Conservation (phyloP, 148 eudicot genomes). For the Mesembryanthemum crystallinum region DNA sequence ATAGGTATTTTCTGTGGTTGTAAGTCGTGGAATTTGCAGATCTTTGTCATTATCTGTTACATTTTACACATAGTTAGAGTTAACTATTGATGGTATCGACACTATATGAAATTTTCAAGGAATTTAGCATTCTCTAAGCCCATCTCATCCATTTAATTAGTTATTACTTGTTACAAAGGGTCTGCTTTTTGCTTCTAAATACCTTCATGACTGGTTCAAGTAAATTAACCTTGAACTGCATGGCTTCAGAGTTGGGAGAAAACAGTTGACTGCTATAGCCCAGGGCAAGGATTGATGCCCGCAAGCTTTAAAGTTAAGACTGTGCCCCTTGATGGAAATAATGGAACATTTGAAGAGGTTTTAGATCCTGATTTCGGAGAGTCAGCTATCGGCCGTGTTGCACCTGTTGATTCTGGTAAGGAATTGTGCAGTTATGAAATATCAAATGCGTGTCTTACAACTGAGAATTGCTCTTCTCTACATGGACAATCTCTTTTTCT, state of each 20-base stretch:
- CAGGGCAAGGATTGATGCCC: constrained; percentile 56
- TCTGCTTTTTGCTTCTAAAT: neutral
- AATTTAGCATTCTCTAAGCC: neutral
- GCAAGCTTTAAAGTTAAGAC: constrained; percentile 51
- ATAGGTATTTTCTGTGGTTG: neutral
- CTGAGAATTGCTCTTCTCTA: neutral
- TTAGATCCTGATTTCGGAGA: constrained; percentile 53
- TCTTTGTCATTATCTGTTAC: neutral
- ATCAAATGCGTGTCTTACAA: neutral
- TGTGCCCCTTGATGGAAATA: constrained; percentile 40
- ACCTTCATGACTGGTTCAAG: neutral
- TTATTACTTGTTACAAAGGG: neutral
- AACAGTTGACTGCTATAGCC: constrained; percentile 75
- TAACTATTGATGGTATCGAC: neutral
- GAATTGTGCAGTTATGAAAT: neutral
- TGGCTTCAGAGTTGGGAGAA: constrained; percentile 86
- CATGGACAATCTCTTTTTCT: neutral
- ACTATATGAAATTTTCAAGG: too few relatives aligned
- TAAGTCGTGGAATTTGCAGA: neutral
- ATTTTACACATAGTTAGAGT: neutral
- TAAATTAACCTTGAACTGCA: neutral
- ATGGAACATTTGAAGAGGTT: constrained; percentile 41
- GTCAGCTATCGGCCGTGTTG: constrained; percentile 65
- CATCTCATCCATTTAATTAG: neutral
- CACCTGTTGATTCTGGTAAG: constrained; percentile 96